These are phyloP conservation scores for Carex littledalei DNA, from an alignment of 176 grass and related monocot genomes.

Conservation along the genomic window DNA sequence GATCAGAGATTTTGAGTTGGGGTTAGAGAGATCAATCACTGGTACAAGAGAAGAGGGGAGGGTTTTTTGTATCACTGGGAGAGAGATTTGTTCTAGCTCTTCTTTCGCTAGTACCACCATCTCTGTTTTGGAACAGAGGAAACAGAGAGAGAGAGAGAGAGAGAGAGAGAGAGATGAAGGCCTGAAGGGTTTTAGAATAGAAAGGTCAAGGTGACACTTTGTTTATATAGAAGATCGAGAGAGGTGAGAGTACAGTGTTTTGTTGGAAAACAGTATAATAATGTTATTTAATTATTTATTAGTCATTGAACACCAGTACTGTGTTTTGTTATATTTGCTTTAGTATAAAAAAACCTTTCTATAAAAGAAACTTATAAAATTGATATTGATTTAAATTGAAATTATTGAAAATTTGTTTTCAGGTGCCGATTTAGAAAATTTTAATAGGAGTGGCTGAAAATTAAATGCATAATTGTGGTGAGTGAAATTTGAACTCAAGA, in stretches of 20 bases:
- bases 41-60: conserved; percentile 26
- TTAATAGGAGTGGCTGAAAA: no score
- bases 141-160: background rate
- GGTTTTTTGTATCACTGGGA: conserved; percentile 30
- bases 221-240: background rate
- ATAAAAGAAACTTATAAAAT: no score
- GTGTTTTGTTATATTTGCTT: background rate
- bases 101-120: conserved; percentile 64
- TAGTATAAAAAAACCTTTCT: no score
- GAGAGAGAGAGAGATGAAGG: background rate
- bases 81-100: conserved; percentile 53
- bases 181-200: conserved; percentile 15
- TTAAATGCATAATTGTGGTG: no score
- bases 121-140: conserved; percentile 22
- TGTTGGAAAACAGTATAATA: background rate
- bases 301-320: background rate
- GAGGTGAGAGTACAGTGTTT: background rate
- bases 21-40: conserved; percentile 41
- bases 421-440: no score
- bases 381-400: no score
- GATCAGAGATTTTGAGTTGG: conserved; percentile 34
- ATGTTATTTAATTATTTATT: background rate
- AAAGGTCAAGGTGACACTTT: conserved; percentile 14
- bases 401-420: background rate
- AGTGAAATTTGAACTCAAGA: no score